Evolutionary conservation across 495 filamentous ascomycete genomes (phyloP), one percentile per base, ranked within the genome.

Genomic region (Daldinia grandis): DNA sequence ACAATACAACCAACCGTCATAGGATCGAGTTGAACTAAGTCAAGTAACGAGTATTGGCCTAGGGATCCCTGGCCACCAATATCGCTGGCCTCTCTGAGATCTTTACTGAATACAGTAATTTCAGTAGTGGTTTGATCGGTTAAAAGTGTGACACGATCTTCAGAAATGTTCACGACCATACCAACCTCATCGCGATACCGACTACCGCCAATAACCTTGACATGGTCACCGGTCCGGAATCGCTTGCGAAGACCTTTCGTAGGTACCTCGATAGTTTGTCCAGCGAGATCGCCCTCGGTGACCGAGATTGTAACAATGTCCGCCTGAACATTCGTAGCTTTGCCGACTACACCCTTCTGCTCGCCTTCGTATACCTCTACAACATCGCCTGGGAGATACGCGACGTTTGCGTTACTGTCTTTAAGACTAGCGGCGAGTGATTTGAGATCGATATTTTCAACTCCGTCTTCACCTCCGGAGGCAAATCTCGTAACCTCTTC

Each of bases 81-180:
- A 71, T 99, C 95, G 50, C 90, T 91, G 42, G 96, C 95, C 77
- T 97, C 91, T 63, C 95, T 87, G 38, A 99, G 83, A 78, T 99
- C 96, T 74, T 97, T 97, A 80, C 94, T 97, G 82, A 99, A 99
- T 2, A 99, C 95, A 0, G 94, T 98, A 64, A 99, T 92, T 78
- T 98, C 96, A 58, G 90, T 88, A 80, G 94, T 93, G 58, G 86
- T 94, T 73, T 94, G 90, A 79, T 99, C 96, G 58, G 90, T 96
- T 30, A 98, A 81, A 58, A 99, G 80, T 1, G 96, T 98, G 50
- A 99, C 94, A 21, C 90, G 88, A 76, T 98, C 96, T 30, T 94
- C 91, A 65, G 87, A 89, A 66, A 97, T 95, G 76, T 92, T 91
- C 49, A 97, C 92, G 12, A 99, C 94, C 91, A 98, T 97, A 74